Evolutionary conservation across 2,329 filamentous ascomycete species (phyloP).

Genomic region (Penicillium sp.): DNA sequence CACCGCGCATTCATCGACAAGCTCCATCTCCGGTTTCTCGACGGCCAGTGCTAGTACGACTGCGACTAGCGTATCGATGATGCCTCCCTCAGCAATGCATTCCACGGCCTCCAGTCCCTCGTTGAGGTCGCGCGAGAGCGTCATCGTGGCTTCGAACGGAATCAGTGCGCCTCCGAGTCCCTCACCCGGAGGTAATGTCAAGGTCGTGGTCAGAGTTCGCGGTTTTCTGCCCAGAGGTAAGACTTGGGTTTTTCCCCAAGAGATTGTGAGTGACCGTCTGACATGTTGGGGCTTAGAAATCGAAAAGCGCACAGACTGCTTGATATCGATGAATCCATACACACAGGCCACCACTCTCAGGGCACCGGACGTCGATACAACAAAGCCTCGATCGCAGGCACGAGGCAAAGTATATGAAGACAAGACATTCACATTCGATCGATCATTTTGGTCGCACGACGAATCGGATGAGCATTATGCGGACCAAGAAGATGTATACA

Average conservation of each 20-base stretch:
- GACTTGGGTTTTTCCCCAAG: conserved; percentile 49
- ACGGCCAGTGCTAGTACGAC: conserved; percentile 33
- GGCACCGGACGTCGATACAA: conserved; percentile 59
- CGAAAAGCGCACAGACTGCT: conserved; percentile 73
- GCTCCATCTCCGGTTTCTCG: conserved; percentile 31
- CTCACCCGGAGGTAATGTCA: conserved; percentile 69
- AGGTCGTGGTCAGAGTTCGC: conserved; percentile 75
- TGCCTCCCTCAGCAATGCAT: conserved; percentile 31
- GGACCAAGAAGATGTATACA: conserved; percentile 88
- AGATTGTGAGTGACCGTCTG: conserved; percentile 9
- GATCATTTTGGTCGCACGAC: conserved; percentile 96
- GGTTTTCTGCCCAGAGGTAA: conserved; percentile 75
- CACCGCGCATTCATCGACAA: conserved; percentile 29
- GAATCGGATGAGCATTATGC: conserved; percentile 78
- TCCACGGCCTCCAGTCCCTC: conserved; percentile 77
- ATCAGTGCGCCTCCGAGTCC: conserved; percentile 43
- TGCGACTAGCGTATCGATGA: conserved; percentile 32
- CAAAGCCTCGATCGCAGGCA: conserved; percentile 58
- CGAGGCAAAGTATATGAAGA: conserved; percentile 73
- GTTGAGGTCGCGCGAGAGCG: conserved; percentile 67
- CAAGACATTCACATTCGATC: conserved; percentile 93
- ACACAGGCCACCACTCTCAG: conserved; percentile 80
- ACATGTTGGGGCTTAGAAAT: conserved; percentile 57
- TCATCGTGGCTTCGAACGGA: conserved; percentile 51
- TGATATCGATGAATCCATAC: conserved; percentile 85